Conservation (phyloP, 768 basidiomycete species). For the Phylloporus rhodoxanthus region DNA sequence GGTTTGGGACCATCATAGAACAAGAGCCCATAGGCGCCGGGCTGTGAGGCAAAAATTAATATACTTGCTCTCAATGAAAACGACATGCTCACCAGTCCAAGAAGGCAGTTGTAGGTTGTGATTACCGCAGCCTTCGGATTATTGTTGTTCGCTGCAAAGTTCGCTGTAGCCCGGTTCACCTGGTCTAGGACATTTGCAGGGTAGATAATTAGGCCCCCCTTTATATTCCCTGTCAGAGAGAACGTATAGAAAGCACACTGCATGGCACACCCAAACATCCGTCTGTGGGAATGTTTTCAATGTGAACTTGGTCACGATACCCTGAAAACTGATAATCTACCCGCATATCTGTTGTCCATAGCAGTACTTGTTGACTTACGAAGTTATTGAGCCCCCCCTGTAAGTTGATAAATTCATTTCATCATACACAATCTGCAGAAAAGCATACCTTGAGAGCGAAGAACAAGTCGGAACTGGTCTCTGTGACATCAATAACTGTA, state of each 20-base stretch:
- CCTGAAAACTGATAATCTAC: too few relatives aligned
- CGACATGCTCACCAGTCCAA: neutral
- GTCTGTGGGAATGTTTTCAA: too few relatives aligned
- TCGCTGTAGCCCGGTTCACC: conserved; percentile 16
- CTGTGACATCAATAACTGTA: conserved; percentile 32
- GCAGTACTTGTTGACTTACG: conserved; percentile 18
- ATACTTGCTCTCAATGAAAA: neutral
- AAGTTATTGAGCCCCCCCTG: conserved; percentile 65
- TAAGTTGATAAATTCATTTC: neutral
- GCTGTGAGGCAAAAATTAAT: neutral
- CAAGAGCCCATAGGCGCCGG: conserved; percentile 27
- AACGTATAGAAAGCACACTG: too few relatives aligned
- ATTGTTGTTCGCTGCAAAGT: conserved; percentile 12
- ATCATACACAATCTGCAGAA: neutral
- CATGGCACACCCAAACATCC: too few relatives aligned
- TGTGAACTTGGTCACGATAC: too few relatives aligned
- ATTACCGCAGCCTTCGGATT: conserved; percentile 34
- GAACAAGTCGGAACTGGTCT: conserved; percentile 35
- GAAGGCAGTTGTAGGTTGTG: conserved; percentile 34
- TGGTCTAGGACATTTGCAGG: conserved; percentile 3
- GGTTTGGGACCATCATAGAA: conserved; percentile 48
- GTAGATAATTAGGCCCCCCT: conserved; percentile 46
- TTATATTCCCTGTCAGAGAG: neutral
- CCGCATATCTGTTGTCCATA: too few relatives aligned
- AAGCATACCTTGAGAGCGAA: conserved; percentile 36